phyloP scores from a whole-genome alignment of 2,329 filamentous ascomycete species.

The Fusarium xyrophilum region DNA sequence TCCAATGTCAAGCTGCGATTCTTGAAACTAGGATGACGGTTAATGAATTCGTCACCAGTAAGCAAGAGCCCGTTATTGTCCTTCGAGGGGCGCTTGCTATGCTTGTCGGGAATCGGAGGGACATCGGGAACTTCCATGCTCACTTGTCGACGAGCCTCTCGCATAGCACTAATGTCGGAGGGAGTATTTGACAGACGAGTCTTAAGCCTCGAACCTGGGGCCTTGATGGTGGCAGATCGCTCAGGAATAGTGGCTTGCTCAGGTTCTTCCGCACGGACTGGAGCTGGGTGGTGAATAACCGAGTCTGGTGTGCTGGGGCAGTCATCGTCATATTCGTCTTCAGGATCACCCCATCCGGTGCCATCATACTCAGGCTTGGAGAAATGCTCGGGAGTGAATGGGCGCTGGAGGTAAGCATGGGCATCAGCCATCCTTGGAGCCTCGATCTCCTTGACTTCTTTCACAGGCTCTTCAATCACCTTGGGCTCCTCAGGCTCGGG shows the following conservation, averaged over 20 bases:
- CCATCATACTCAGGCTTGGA: slow-evolving; percentile 71
- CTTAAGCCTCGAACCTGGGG: slow-evolving; percentile 84
- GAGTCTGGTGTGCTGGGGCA: slow-evolving; percentile 82
- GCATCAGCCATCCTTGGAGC: slow-evolving; percentile 48
- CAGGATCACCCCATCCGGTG: slow-evolving; percentile 64
- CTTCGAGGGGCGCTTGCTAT: slow-evolving; percentile 62
- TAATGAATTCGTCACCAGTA: slow-evolving; percentile 54
- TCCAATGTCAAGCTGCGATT: slow-evolving; percentile 83
- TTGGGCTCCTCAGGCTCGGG: slow-evolving; percentile 47
- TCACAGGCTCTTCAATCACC: slow-evolving; percentile 42
- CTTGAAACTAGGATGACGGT: slow-evolving; percentile 76
- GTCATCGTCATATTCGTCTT: slow-evolving; percentile 59
- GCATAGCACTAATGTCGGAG: slow-evolving; percentile 83
- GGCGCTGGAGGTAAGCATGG: slow-evolving; percentile 50
- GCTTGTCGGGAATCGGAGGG: slow-evolving; percentile 67
- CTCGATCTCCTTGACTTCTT: slow-evolving; percentile 33
- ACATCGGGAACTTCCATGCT: slow-evolving; percentile 73
- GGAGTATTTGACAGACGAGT: slow-evolving; percentile 88
- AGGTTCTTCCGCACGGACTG: slow-evolving; percentile 47
- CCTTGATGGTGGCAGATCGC: slow-evolving; percentile 85
- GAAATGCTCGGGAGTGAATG: slow-evolving; percentile 59
- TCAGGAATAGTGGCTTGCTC: slow-evolving; percentile 74
- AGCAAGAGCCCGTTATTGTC: slow-evolving; percentile 52
- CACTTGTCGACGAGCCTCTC: slow-evolving; percentile 82
- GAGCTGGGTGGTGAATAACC: slow-evolving; percentile 80